phyloP scores from a whole-genome alignment of 1,284 basidiomycete genomes.

The Porogramme epimiltina region DNA sequence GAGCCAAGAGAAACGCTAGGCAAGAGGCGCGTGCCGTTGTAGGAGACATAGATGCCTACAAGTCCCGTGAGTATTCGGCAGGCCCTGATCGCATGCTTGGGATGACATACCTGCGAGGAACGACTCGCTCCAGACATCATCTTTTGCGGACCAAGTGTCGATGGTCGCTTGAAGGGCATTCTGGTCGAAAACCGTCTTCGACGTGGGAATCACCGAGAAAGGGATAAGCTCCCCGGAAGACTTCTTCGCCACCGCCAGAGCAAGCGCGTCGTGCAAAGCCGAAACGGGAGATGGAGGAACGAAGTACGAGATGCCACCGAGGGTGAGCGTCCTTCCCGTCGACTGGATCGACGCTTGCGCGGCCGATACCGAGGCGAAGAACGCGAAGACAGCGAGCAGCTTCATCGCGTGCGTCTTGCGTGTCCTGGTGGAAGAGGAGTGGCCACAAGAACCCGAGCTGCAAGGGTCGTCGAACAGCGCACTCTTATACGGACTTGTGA shows the following conservation, averaged over 20 bases:
- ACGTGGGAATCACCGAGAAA: constrained; percentile 30
- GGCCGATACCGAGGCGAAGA: neutral
- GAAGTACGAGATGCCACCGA: constrained; percentile 29
- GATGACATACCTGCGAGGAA: constrained; percentile 28
- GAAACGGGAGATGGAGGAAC: constrained; percentile 29
- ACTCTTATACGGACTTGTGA: too few relatives aligned
- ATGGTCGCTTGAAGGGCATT: constrained; percentile 21
- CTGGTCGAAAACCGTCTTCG: constrained; percentile 19
- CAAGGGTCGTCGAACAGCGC: too few relatives aligned
- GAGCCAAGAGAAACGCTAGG: constrained; percentile 14
- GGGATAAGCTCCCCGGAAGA: constrained; percentile 21
- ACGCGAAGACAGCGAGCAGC: neutral
- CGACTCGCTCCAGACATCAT: constrained; percentile 31
- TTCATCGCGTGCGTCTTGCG: neutral
- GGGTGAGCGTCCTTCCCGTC: constrained; percentile 25
- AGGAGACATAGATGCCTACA: constrained; percentile 26
- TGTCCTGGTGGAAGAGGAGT: neutral
- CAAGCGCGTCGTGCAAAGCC: constrained; percentile 15
- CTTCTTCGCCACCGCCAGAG: neutral
- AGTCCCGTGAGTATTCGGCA: neutral
- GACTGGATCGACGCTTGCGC: constrained; percentile 12
- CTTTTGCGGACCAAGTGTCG: constrained; percentile 18
- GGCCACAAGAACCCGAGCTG: too few relatives aligned
- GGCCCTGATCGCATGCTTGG: neutral
- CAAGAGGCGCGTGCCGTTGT: constrained; percentile 17